Percentiles rank a stretch among this genome's conserved stretches.
phyloP scores from a whole-genome alignment of 2,329 filamentous ascomycete genomes.

The Mariannaea sp. region DNA sequence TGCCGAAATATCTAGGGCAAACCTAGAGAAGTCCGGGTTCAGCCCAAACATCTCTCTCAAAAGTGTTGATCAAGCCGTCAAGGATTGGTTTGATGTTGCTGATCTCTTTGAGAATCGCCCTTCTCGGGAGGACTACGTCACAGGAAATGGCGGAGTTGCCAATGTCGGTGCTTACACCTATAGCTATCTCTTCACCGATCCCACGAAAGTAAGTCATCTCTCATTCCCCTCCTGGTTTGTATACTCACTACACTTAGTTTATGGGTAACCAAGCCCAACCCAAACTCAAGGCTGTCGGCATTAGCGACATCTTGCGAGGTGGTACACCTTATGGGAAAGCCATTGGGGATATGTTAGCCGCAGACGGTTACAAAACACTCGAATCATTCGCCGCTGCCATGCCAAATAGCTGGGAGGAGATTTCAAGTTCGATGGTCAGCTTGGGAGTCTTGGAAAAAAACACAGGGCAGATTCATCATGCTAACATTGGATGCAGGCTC shows the following conservation, averaged over 20 bases:
- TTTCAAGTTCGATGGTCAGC: slow-evolving; percentile 36
- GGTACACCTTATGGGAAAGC: slow-evolving; percentile 7
- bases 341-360: slow-evolving; percentile 23
- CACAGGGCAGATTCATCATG: too few relatives aligned
- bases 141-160: not conserved
- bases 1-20: not conserved
- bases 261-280: too few relatives aligned
- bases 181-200: not conserved
- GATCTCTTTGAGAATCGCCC: slow-evolving; percentile 5
- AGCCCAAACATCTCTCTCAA: not conserved
- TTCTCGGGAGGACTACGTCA: not conserved
- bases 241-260: not conserved
- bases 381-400: slow-evolving; percentile 31
- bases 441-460: not conserved
- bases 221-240: not conserved
- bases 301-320: not conserved
- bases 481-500: slow-evolving; percentile 26
- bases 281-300: not conserved
- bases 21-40: not conserved
- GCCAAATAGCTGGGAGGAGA: slow-evolving; percentile 29
- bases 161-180: slow-evolving; percentile 9
- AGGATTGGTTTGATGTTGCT: not conserved
- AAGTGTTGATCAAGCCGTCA: not conserved
- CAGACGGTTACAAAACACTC: slow-evolving; percentile 31
- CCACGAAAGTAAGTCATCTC: not conserved